A percentile compares a stretch with the other conserved stretches of the same genome.
These are phyloP conservation scores for Colletotrichum trifolii DNA, from an alignment of 2,329 filamentous ascomycete species.

Conservation along the genomic window DNA sequence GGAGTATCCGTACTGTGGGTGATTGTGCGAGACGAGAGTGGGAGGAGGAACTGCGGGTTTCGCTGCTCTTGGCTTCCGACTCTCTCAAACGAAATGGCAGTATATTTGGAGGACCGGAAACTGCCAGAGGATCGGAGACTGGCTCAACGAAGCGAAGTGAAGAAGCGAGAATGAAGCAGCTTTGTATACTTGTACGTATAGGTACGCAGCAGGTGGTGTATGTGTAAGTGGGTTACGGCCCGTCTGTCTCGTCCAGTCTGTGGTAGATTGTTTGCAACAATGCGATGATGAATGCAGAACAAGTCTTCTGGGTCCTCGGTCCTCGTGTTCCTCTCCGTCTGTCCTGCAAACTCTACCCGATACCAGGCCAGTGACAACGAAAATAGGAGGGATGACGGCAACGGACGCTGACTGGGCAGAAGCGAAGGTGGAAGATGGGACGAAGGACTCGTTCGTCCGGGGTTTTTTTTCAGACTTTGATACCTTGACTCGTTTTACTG, in stretches of 20 bases:
- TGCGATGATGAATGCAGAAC: neutral
- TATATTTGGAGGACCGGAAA: too few relatives aligned
- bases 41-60: neutral
- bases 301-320: neutral
- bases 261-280: slow-evolving; percentile 29
- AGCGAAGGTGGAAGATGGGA: slow-evolving; percentile 27
- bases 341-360: slow-evolving; percentile 26
- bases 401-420: slow-evolving; percentile 11
- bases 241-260: slow-evolving; percentile 26
- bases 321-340: slow-evolving; percentile 7
- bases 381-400: slow-evolving; percentile 9
- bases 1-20: neutral
- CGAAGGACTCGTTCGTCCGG: slow-evolving; percentile 33
- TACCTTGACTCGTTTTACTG: neutral
- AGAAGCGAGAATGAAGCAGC: slow-evolving; percentile 10
- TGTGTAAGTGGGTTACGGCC: slow-evolving; percentile 12
- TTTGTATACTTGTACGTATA: neutral
- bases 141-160: slow-evolving; percentile 13
- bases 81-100: too few relatives aligned
- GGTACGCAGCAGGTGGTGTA: neutral
- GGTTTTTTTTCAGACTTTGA: slow-evolving; percentile 25
- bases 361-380: slow-evolving; percentile 20
- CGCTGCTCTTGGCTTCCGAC: too few relatives aligned
- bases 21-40: slow-evolving; percentile 3
- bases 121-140: neutral